These are phyloP conservation scores for Cenchrus fungigraminus DNA, from an alignment of 176 grass and related monocot genomes.

Conservation along the genomic window DNA sequence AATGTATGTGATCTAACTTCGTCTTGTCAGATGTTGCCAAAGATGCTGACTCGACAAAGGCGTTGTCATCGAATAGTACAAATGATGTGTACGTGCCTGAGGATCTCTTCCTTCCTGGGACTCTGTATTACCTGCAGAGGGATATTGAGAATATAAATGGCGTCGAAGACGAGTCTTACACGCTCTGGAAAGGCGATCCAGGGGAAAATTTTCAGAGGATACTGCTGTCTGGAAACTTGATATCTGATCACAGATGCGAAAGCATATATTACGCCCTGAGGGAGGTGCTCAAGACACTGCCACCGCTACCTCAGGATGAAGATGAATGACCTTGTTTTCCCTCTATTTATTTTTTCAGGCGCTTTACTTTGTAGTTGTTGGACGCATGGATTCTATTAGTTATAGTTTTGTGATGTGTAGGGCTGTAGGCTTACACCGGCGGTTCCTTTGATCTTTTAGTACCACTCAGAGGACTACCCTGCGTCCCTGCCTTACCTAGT, in stretches of 20 bases:
- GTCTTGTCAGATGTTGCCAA: conserved; percentile 50
- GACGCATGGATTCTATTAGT: not conserved
- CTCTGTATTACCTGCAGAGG: conserved; percentile 81
- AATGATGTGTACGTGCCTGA: conserved; percentile 53
- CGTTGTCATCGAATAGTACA: not conserved
- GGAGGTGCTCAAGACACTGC: conserved; percentile 82
- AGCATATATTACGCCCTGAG: conserved; percentile 76
- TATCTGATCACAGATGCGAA: conserved; percentile 95
- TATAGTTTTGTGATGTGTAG: not conserved
- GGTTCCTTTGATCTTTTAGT: conserved; percentile 12
- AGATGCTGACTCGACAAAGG: conserved; percentile 28
- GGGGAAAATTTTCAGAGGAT: conserved; percentile 85
- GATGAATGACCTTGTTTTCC: conserved; percentile 13
- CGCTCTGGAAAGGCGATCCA: conserved; percentile 78
- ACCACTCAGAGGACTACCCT: conserved; percentile 1
- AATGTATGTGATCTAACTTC: conserved; percentile 11
- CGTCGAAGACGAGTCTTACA: conserved; percentile 55
- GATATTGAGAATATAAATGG: conserved; percentile 50
- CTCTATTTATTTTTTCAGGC: not conserved
- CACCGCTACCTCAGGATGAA: conserved; percentile 5
- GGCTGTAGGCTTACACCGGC: not conserved
- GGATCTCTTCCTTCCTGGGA: conserved; percentile 82
- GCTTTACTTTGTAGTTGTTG: not conserved
- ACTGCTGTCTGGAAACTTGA: conserved; percentile 71
- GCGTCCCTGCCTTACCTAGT: not conserved